Evolutionary conservation across 2,329 filamentous ascomycete species (phyloP).

Genomic region (Pyricularia grisea): DNA sequence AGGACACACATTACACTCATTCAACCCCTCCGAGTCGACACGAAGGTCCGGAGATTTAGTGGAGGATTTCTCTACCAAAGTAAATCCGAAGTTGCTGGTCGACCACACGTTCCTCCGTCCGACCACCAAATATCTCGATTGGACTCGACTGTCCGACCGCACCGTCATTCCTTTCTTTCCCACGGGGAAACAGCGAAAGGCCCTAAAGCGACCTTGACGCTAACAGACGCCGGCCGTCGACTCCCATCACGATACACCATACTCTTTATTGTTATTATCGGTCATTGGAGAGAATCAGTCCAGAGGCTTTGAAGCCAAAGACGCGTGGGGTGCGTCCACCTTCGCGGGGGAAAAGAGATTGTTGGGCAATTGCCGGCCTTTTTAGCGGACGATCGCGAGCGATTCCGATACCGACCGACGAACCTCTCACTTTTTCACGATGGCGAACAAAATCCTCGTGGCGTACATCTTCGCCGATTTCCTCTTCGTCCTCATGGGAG

Average conservation of each 20-base stretch:
- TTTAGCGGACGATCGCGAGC: background rate
- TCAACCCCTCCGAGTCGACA: background rate
- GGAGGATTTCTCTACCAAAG: background rate
- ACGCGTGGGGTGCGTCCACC: background rate
- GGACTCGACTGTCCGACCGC: background rate
- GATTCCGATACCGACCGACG: background rate
- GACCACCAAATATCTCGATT: background rate
- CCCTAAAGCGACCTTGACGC: background rate
- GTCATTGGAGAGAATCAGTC: background rate
- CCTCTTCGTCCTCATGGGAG: constrained; percentile 43
- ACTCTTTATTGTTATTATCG: background rate
- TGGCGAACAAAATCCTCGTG: constrained; percentile 46
- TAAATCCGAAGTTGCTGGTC: background rate
- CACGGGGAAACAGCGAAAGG: background rate
- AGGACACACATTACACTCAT: background rate
- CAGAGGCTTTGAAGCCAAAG: background rate
- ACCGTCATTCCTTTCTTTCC: constrained; percentile 1
- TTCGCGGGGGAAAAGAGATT: background rate
- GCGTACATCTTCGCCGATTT: constrained; percentile 37
- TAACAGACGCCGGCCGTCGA: constrained; percentile 1
- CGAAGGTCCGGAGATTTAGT: background rate
- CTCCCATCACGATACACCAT: background rate
- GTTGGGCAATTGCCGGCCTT: background rate
- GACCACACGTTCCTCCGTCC: background rate
- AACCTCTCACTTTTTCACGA: constrained; percentile 18